Evolutionary conservation across 345 rosid genomes (phyloP), one percentile per base, ranked within the genome.

Genomic region (Theobroma cacao): DNA sequence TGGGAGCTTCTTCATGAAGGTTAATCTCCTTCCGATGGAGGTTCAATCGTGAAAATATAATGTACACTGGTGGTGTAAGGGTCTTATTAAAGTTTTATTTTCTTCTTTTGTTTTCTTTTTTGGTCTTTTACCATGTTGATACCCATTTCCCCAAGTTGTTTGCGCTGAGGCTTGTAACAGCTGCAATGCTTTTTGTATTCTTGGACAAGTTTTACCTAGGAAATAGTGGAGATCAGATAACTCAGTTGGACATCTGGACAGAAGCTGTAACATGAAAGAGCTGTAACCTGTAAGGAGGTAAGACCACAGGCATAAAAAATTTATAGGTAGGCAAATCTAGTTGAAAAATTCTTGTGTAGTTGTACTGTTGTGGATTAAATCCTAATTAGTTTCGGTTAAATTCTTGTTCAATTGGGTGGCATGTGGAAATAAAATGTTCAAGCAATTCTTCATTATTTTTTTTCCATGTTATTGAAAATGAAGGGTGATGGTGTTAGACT

Each of bases 271-370:
- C 78, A n/a, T 66, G 79, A 71, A 78, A 80, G 80, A 75, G 77
- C 80, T 43, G 72, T 86, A 79, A 73, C 79, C 62, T 71, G 69
- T 78, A 85, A 84, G 82, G 70, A 74, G 80, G 77, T 77, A 82
- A 84, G 82, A 59, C 79, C 76, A 80, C 77, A 78, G 78, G 70
- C 80, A 77, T 69, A 76, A 52, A 74, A 33, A 40, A 72, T 78
- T 85, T 75, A 60, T 76, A 55, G 80, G 85, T 86, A 84, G 85
- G 82, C 63, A 72, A n/a, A 43, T 74, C 76, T 74, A 77, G 82
- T 65, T 48, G 48, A 76, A 63, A 72, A 72, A 82, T 85, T 80
- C 86, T 82, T 78, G 71, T 77, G 85, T 76, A 63, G 33, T 68
- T 87, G 86, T 82, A 82, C 26, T 80, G n/a, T 40, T 79, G 47